Conservation (phyloP, 371 early-diverging fungal genomes). For the Apophysomyces ossiformis region DNA sequence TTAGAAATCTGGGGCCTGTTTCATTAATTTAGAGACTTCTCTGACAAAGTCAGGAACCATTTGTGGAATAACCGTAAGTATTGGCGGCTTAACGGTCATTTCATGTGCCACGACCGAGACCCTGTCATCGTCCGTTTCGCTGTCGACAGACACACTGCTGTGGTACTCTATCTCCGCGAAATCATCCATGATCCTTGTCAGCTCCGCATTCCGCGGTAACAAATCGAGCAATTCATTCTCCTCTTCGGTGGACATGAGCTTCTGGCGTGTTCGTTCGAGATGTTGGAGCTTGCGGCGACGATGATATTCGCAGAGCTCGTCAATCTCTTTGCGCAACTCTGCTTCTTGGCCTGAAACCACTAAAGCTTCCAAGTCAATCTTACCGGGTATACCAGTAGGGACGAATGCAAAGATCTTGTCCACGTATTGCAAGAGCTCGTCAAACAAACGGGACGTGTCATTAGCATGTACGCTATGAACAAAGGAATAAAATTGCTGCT, state of each 20-base stretch:
- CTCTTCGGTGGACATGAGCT: constrained; percentile 31
- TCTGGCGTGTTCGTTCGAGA: constrained; percentile 44
- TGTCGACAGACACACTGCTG: constrained; percentile 13
- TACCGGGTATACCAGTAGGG: constrained; percentile 32
- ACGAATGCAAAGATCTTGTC: constrained; percentile 37
- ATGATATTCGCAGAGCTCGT: constrained; percentile 38
- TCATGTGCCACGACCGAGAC: constrained; percentile 18
- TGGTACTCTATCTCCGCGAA: constrained; percentile 35
- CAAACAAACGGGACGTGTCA: constrained; percentile 48
- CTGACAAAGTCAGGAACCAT: constrained; percentile 27
- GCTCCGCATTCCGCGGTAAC: constrained; percentile 27
- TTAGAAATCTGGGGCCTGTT: not conserved
- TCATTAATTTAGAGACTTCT: constrained; percentile 12
- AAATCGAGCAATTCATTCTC: constrained; percentile 30
- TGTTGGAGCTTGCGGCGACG: constrained; percentile 38
- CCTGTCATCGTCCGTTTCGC: constrained; percentile 14
- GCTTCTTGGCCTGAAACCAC: constrained; percentile 21
- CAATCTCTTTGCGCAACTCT: constrained; percentile 39
- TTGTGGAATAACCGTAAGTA: constrained; percentile 24
- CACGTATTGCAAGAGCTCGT: constrained; percentile 43
- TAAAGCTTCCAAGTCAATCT: constrained; percentile 26
- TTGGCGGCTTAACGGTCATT: constrained; percentile 21
- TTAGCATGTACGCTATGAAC: constrained; percentile 65
- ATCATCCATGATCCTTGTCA: constrained; percentile 37
- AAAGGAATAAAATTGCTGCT: constrained; percentile 62